These are phyloP conservation scores for Termitomyces sp. DNA, from an alignment of 768 basidiomycete genomes.

Conservation along the genomic window DNA sequence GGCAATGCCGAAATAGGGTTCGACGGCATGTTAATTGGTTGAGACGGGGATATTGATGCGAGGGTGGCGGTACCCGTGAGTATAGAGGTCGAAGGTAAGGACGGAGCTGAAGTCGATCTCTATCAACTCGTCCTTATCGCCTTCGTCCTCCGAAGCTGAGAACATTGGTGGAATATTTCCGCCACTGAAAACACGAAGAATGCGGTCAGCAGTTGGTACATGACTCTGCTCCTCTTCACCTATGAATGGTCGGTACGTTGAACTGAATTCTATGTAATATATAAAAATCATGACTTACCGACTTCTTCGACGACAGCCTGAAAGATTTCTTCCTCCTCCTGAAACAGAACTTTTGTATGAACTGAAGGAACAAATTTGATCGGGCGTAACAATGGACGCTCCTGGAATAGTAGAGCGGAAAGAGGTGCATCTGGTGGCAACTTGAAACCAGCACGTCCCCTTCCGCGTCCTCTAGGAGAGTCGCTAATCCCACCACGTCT, in stretches of 20 bases:
- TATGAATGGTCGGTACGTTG: constrained; percentile 11
- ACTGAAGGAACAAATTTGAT: constrained; percentile 64
- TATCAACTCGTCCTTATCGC: constrained; percentile 35
- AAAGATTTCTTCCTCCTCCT: constrained; percentile 58
- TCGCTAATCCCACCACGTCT: constrained; percentile 16
- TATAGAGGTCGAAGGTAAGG: constrained; percentile 15
- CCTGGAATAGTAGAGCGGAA: constrained; percentile 49
- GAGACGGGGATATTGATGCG: not conserved
- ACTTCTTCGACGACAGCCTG: constrained; percentile 46
- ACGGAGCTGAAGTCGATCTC: constrained; percentile 53
- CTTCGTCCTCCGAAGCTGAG: constrained; percentile 24
- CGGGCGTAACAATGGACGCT: constrained; percentile 61
- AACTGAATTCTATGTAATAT: not conserved
- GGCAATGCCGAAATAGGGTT: no score
- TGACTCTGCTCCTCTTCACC: constrained; percentile 48
- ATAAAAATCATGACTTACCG: constrained; percentile 31
- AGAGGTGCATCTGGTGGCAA: constrained; percentile 40
- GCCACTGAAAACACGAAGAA: constrained; percentile 58
- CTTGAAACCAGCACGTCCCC: constrained; percentile 25
- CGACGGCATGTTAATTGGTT: not conserved
- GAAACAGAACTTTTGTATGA: constrained; percentile 44
- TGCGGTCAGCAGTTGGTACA: constrained; percentile 66
- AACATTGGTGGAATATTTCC: constrained; percentile 16
- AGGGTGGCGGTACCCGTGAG: constrained; percentile 20
- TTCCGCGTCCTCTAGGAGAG: constrained; percentile 16